Conservation (phyloP, 129 eudicot species). For the Helichrysum umbraculigerum region DNA sequence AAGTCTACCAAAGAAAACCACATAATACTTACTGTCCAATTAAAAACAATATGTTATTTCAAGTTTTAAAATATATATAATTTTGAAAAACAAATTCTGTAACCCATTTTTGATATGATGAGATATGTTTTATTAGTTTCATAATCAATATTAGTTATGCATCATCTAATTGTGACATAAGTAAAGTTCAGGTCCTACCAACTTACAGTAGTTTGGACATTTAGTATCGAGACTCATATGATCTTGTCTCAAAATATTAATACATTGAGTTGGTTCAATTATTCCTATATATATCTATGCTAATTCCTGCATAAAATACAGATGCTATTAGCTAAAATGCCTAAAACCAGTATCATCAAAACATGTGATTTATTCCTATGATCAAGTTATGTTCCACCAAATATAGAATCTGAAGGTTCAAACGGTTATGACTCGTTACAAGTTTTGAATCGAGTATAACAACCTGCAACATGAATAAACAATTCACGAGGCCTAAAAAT, state of each 20-base stretch:
- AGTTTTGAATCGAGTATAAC: background rate
- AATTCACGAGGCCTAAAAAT: background rate
- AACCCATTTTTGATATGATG: background rate
- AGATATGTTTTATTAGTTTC: conserved; percentile 20
- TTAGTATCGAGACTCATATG: conserved; percentile 15
- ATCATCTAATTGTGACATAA: conserved; percentile 33
- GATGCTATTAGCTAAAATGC: background rate
- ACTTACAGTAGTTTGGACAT: conserved; percentile 12
- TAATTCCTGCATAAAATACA: background rate
- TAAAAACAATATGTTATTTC: background rate
- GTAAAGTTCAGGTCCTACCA: conserved; percentile 29
- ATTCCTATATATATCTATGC: background rate
- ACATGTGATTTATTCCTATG: too few species aligned
- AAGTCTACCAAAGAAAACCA: too few species aligned
- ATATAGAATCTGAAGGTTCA: background rate
- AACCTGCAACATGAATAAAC: background rate
- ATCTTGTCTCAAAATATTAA: conserved; percentile 18
- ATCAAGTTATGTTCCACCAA: background rate
- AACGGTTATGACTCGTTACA: background rate
- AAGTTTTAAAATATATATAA: background rate
- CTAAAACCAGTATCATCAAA: background rate
- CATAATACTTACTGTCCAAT: too few species aligned
- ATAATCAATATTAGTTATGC: conserved; percentile 7
- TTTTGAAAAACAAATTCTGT: conserved; percentile 3
- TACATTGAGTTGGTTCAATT: conserved; percentile 22